Evolutionary conservation across 1,284 basidiomycete species (phyloP), one percentile per base, ranked within the genome.

Genomic region (Austroboletus olivaceoglutinosus): DNA sequence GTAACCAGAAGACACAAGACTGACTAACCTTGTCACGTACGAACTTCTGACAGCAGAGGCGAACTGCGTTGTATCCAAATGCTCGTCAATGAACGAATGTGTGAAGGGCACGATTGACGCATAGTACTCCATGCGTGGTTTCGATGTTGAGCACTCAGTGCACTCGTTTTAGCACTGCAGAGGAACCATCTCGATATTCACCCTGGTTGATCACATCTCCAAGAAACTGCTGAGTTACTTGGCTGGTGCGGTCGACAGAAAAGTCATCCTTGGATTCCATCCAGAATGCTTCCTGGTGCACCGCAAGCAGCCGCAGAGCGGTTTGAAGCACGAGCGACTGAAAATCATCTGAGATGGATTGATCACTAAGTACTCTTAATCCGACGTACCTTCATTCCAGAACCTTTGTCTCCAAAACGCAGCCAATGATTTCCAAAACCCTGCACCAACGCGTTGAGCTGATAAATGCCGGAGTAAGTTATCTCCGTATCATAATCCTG

Each of bases 251-350:
- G 18, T 82, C 77, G 0, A 72, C 70, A 30, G 83, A 77, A 63
- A 90, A 86, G 49, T 81, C 81, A 4, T 86, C 85, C 1, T 73
- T 76, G 10, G 82, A 84, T 58, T 91, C 88, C 39, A 91, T 76
- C 88, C 88, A 91, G 9, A 82, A 71, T 4, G 73, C 65, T 18
- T 73, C 58, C 19, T 56, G 49, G 52, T 73, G 48, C 9, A 59
- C 54, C 1, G 69, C 61, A 2, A 90, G 74, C 59, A 82, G 73
- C 18, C 73, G 73, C 19, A 87, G 65, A 30, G 78, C 73, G 6
- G 84, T 64, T 50, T 87, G 82, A 22, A 84, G 63, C 2, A 78
- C 80, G 11, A 90, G 68, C 16, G 73, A 70, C 86, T 88, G 50
- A 37, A 18, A 16, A 37, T n/a, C 5, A 11, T 31, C 5, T 56